Evolutionary conservation across 257 asterid genomes (phyloP), one percentile per base, ranked within the genome.

Genomic region (Rehmannia glutinosa): DNA sequence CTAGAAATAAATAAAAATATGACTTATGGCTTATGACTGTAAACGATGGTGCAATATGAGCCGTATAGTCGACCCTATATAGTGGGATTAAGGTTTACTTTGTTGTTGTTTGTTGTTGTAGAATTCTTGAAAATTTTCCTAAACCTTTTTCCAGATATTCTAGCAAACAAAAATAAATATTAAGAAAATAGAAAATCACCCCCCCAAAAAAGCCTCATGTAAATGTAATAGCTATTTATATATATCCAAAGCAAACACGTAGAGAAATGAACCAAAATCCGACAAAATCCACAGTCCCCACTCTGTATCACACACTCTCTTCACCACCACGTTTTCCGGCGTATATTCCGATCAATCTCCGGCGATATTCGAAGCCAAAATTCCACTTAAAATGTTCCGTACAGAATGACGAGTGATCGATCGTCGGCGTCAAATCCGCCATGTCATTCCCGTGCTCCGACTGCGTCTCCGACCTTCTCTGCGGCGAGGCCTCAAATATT

Each of bases 391-490:
- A 47, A 91, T 83, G 91, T 61, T 55, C 46, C 42, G 73, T 67
- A 70, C 42, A 80, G 83, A 73, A 84, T 90, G 96, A 86, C 54
- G 63, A 54, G 52, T n/a, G n/a, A n/a, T n/a, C n/a, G 36, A 66
- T 33, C 46, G 49, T 9, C 75, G 70, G 73, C 59, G 66, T 63
- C 78, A 25, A 46, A 62, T 61, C 53, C 63, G 76, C 72, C 86
- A 91, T 91, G 97, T 84, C 97, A 57, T 46, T 86, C n/a, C 73
- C 95, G 55, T 83, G 77, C 87, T 81, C 94, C 72, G 91, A 91
- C n/a, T 71, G 92, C 84, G 78, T 86, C 81, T 86, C 94, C 92
- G 98, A 86, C 79, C 86, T 92, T 24, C 91, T 89, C 64, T 92
- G 98, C 85, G 70, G 89, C 70, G 95, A 91, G 82, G 88, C 87